A percentile compares a stretch with the other conserved stretches of the same genome.
phyloP scores from a whole-genome alignment of 108 stramenopile species.

The Craspedostauros australis region DNA sequence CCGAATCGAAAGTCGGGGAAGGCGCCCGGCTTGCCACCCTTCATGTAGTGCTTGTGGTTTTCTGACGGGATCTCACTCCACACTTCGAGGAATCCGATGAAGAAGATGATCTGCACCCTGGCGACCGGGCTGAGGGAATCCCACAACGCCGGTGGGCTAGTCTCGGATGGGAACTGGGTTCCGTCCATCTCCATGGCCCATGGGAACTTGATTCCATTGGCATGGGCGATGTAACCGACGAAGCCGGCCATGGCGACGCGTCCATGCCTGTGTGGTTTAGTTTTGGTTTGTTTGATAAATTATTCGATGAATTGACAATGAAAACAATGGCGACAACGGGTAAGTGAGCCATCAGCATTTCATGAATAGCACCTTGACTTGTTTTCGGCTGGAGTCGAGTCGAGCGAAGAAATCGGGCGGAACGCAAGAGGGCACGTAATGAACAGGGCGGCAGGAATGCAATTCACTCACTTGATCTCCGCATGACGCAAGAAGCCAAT shows the following conservation, averaged over 20 bases:
- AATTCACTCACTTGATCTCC: slow-evolving; percentile 62
- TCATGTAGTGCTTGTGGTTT: slow-evolving; percentile 69
- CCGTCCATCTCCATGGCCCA: slow-evolving; percentile 72
- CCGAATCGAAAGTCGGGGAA: slow-evolving; percentile 61
- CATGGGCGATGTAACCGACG: slow-evolving; percentile 65
- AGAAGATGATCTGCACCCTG: slow-evolving; percentile 84
- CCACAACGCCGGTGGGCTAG: slow-evolving; percentile 69
- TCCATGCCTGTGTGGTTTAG: slow-evolving; percentile 67
- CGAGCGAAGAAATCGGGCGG: too few relatives aligned
- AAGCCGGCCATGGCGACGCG: slow-evolving; percentile 61
- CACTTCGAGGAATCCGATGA: slow-evolving; percentile 78
- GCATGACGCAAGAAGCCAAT: slow-evolving; percentile 72
- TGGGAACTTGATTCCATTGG: slow-evolving; percentile 62
- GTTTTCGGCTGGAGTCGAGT: too few relatives aligned
- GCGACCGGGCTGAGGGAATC: slow-evolving; percentile 66
- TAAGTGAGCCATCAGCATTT: too few relatives aligned
- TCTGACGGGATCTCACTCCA: slow-evolving; percentile 56
- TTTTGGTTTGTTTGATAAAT: too few relatives aligned
- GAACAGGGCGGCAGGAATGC: too few relatives aligned
- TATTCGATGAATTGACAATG: too few relatives aligned
- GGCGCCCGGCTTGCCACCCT: slow-evolving; percentile 64
- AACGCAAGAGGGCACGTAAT: too few relatives aligned
- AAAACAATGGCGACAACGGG: too few relatives aligned
- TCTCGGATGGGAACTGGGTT: slow-evolving; percentile 51
- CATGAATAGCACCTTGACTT: too few relatives aligned